These are phyloP conservation scores for Platanus orientalis DNA, from an alignment of 164 flowering plant genomes.

Conservation along the genomic window DNA sequence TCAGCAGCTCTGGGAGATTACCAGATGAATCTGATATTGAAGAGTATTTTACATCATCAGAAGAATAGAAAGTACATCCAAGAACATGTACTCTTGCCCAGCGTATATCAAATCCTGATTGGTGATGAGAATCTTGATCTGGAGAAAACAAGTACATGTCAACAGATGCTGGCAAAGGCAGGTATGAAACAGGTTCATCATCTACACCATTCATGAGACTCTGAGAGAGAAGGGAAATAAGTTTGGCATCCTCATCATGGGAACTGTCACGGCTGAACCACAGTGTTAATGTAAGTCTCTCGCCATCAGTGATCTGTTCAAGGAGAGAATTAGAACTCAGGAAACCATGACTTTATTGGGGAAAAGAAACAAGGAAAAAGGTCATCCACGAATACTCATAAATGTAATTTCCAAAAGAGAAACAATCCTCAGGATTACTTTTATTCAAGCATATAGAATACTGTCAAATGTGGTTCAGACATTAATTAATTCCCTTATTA, in stretches of 20 bases:
- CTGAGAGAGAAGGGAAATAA: constrained; percentile 54
- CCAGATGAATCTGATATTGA: constrained; percentile 18
- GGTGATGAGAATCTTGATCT: constrained; percentile 29
- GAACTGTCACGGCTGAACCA: constrained; percentile 82
- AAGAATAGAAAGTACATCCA: constrained; percentile 48
- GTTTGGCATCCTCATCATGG: constrained; percentile 87
- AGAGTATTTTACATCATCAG: constrained; percentile 12
- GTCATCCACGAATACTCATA: background rate
- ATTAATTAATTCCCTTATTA: too few relatives aligned
- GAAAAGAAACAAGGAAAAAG: background rate
- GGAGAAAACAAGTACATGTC: constrained; percentile 92
- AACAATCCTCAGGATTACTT: too few relatives aligned
- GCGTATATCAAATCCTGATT: constrained; percentile 64
- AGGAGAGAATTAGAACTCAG: background rate
- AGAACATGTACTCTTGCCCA: constrained; percentile 65
- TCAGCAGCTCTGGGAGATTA: constrained; percentile 37
- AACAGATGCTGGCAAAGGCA: constrained; percentile 68
- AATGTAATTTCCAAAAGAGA: too few relatives aligned
- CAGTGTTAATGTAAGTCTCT: constrained; percentile 79
- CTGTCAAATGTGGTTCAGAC: too few relatives aligned
- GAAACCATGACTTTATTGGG: background rate
- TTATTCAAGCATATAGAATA: too few relatives aligned
- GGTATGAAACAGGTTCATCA: constrained; percentile 20
- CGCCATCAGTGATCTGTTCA: constrained; percentile 70
- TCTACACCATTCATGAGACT: constrained; percentile 9